Evolutionary conservation across 2,329 filamentous ascomycete species (phyloP), one percentile per base, ranked within the genome.

Genomic region (Penicillium sp.): DNA sequence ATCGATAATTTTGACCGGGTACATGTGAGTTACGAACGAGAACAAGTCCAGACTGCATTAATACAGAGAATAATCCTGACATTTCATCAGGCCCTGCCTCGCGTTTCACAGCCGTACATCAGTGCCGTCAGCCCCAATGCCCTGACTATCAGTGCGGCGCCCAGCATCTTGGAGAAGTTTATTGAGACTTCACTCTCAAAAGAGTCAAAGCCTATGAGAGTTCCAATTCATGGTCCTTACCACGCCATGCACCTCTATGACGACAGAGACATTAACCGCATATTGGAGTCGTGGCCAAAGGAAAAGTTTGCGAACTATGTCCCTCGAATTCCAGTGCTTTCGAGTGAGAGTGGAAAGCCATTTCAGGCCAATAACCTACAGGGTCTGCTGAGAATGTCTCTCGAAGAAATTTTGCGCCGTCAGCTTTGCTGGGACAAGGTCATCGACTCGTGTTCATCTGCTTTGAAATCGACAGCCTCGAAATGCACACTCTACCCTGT

Each of bases 111-210:
- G 63, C 83, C 84, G 2, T 87, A 86, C 73, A 77, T 87, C 69
- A 86, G 84, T 67, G 84, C 84, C 15, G 80, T 86, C 60, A 85
- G 84, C 63, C 79, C 81, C 39, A 85, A 84, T 76, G 83, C 84
- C 39, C 73, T 87, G 57, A 87, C 84, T 15, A 80, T 87, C 69
- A 86, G 83, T 63, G 85, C 83, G 48, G 84, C 85, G 20, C 85
- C 85, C 7, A 76, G 77, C 12, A 82, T 81, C 4, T 80, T 84
- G 38, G 78, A 80, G 63, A 76, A 79, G 22, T 78, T 86, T 54
- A 82, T 86, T 65, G 74, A 85, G 55, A 76, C 73, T 20, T 76
- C 80, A 34, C 74, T 81, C 39, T 78, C 84, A 47, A 79, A 78
- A 54, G 77, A 79, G 47, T 79, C 79, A 63, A 82, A 84, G 65